Base-by-base conservation (phyloP, 768 basidiomycete species). In the Suillus variegatus region DNA sequence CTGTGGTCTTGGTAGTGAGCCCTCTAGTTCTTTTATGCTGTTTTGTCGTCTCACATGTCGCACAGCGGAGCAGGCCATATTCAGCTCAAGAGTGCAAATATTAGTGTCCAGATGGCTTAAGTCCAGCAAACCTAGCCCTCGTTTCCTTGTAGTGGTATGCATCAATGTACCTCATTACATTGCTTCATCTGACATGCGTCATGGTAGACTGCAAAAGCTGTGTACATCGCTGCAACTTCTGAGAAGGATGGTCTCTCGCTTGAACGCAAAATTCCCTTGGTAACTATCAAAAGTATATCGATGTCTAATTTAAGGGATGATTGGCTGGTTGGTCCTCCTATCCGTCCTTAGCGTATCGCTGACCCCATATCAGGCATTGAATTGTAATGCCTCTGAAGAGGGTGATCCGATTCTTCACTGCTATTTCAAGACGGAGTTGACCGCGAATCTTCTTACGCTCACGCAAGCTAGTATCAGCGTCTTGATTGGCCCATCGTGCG, bases 391-490 rank as follows among this genome's bases (percentile, higher is more conserved):
- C 10, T 88, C 90, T 20, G 96, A 98, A 76, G 97, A 99, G 75
- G 97, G 96, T 38, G 97, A 99, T 73, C 95, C 97, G 0, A 82
- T 98, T 65, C 84, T 99, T 73, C 91, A 87, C 67, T 95, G 93
- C 70, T 83, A 88, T 68, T 96, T 99, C 86, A 99, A 99, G 85
- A 99, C 97, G 0, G 97, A 99, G 74, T 82, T 99, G 61, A 83
- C 88, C 18, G 86, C 94, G 20, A 89, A 91, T 71, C 84, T 99
- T 41, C 80, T 96, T 64, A 90, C 89, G 62, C 78, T 94, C 58
- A 95, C 94, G 0, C 89, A 89, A 70, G 92, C 88, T 1, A 87
- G 86, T 66, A 86, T 94, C 62, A 88, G 80, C 67, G 79, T 99
- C 44, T 75, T 86, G 58, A 86, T 98, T 68, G 86, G 85, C 0